Percentiles rank a stretch among this genome's conserved stretches.
These are phyloP conservation scores for Neonectria hederae DNA, from an alignment of 2,329 filamentous ascomycete species.

Conservation along the genomic window DNA sequence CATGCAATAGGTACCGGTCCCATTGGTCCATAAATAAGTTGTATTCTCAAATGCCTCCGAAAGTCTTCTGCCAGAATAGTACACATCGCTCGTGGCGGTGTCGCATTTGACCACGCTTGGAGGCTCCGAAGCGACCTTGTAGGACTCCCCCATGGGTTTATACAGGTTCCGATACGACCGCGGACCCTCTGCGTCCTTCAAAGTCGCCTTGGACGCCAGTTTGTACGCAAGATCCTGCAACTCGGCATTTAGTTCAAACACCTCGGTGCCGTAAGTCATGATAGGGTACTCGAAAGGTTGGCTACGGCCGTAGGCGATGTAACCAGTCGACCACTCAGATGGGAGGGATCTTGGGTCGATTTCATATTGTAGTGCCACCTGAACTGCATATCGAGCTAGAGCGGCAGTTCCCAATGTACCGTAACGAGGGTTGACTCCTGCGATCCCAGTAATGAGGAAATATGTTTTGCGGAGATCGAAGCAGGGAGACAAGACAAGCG, in stretches of 20 bases:
- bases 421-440: conserved; percentile 75
- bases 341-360: conserved; percentile 76
- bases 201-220: conserved; percentile 60
- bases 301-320: conserved; percentile 70
- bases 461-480: conserved; percentile 76
- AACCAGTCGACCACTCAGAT: conserved; percentile 71
- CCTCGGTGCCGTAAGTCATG: conserved; percentile 73
- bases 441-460: conserved; percentile 77
- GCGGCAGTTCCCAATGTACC: conserved; percentile 73
- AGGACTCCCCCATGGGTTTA: conserved; percentile 50
- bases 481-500: conserved; percentile 66
- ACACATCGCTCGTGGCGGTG: conserved; percentile 75
- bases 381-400: conserved; percentile 74
- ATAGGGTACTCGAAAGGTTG: conserved; percentile 65
- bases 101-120: conserved; percentile 73
- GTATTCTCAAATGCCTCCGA: conserved; percentile 72
- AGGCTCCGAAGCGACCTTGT: conserved; percentile 52
- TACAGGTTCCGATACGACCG: conserved; percentile 66
- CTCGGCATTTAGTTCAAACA: conserved; percentile 71
- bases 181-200: conserved; percentile 61
- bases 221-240: conserved; percentile 63
- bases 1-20: conserved; percentile 73
- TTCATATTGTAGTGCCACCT: conserved; percentile 80
- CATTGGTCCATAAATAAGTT: conserved; percentile 72
- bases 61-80: conserved; percentile 71